phyloP scores from a whole-genome alignment of 2,329 filamentous ascomycete species.

The Penicillium sp. region DNA sequence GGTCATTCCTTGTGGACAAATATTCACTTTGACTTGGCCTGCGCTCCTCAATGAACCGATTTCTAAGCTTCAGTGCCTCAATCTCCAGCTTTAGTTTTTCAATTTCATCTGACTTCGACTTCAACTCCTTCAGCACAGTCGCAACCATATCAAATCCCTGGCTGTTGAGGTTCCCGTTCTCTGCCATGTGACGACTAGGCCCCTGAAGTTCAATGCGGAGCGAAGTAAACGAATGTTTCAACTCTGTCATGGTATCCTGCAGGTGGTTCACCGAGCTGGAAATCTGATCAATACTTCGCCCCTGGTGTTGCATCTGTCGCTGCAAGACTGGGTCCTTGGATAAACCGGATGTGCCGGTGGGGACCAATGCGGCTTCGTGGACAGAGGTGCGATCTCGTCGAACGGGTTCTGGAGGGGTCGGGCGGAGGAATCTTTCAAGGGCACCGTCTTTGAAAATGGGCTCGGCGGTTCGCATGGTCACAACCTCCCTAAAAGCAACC shows the following conservation, averaged over 20 bases:
- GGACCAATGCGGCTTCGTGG: slow-evolving; percentile 28
- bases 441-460: slow-evolving; percentile 36
- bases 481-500: slow-evolving; percentile 40
- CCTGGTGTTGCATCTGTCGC: slow-evolving; percentile 39
- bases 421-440: slow-evolving; percentile 30
- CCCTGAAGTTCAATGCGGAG: slow-evolving; percentile 39
- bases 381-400: slow-evolving; percentile 18
- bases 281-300: slow-evolving; percentile 38
- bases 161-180: slow-evolving; percentile 18
- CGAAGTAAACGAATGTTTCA: slow-evolving; percentile 40
- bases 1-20: slow-evolving; percentile 6
- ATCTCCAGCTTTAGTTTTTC: slow-evolving; percentile 40
- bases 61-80: slow-evolving; percentile 38
- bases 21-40: slow-evolving; percentile 12
- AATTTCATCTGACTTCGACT: slow-evolving; percentile 40
- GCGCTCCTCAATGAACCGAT: slow-evolving; percentile 34
- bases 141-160: slow-evolving; percentile 39
- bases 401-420: slow-evolving; percentile 22
- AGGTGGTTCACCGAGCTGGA: slow-evolving; percentile 40
- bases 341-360: slow-evolving; percentile 7
- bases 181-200: slow-evolving; percentile 24
- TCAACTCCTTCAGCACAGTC: slow-evolving; percentile 40
- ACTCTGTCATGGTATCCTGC: slow-evolving; percentile 41
- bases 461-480: slow-evolving; percentile 40
- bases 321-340: slow-evolving; percentile 26